Percentiles rank a stretch among this genome's conserved stretches.
These are phyloP conservation scores for Mycena rebaudengoi DNA, from an alignment of 768 basidiomycete genomes.

Conservation along the genomic window DNA sequence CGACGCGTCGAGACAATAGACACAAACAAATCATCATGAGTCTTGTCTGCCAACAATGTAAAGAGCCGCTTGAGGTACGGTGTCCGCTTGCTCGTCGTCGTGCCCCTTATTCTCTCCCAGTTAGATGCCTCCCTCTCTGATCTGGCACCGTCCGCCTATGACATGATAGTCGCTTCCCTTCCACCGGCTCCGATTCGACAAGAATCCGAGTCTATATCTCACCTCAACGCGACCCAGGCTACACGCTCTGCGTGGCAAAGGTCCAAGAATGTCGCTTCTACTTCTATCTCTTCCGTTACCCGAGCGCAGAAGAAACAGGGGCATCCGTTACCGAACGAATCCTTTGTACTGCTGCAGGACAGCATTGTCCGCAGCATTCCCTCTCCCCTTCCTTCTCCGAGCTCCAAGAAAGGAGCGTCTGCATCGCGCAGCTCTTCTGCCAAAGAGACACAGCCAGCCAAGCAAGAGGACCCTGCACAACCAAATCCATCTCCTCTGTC, in stretches of 20 bases:
- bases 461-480: constrained; percentile 58
- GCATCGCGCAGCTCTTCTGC: constrained; percentile 42
- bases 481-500: constrained; percentile 78
- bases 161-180: constrained; percentile 78
- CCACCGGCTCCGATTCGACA: constrained; percentile 59
- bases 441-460: constrained; percentile 37
- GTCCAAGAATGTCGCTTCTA: constrained; percentile 49
- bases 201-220: constrained; percentile 48
- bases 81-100: constrained; percentile 3
- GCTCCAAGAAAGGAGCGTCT: constrained; percentile 53
- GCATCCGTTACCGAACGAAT: constrained; percentile 76
- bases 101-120: constrained; percentile 43
- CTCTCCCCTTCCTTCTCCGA: constrained; percentile 52
- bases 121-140: constrained; percentile 93
- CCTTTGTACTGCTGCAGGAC: constrained; percentile 91
- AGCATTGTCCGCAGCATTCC: constrained; percentile 80
- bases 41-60: constrained; percentile 86
- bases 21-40: constrained; percentile 44
- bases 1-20: constrained; percentile 1
- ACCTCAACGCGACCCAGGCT: constrained; percentile 53
- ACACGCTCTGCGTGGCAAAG: constrained; percentile 68
- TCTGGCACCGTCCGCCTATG: constrained; percentile 86
- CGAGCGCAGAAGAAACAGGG: constrained; percentile 70
- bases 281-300: constrained; percentile 56
- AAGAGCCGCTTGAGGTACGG: constrained; percentile 84